Percentiles rank a stretch among this genome's conserved stretches.
Conservation (phyloP, 139 green algal genomes). For the Auxenochlorella pyrenoidosa region DNA sequence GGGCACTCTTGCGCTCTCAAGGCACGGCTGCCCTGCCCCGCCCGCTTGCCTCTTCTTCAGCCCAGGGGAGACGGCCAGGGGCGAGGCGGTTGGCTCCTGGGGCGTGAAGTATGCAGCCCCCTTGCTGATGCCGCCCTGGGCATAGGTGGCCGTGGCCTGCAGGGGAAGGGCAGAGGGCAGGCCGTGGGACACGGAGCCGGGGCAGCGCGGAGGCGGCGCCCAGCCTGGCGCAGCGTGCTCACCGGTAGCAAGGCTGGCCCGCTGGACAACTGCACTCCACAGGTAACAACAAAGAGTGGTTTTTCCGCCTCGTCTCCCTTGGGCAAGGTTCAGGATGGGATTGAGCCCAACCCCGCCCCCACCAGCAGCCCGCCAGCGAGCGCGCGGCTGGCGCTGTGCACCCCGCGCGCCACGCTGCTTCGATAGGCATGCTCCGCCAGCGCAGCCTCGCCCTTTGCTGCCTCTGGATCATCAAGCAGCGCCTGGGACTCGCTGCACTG, state of each 20-base stretch:
- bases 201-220: too few species aligned
- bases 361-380: conserved; percentile 24
- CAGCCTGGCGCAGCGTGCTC: not conserved
- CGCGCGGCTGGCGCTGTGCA: conserved; percentile 12
- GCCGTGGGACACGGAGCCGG: not conserved
- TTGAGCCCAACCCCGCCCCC: too few species aligned
- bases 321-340: too few species aligned
- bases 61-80: not conserved
- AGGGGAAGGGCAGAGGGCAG: not conserved
- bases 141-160: conserved; percentile 24
- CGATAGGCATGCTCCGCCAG: conserved; percentile 8
- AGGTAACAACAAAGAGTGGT: too few species aligned
- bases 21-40: not conserved
- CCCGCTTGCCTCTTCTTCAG: conserved; percentile 9
- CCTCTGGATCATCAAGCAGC: not conserved
- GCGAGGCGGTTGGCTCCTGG: not conserved
- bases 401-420: not conserved
- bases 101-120: not conserved
- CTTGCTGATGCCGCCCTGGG: conserved; percentile 5
- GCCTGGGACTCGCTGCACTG: not conserved
- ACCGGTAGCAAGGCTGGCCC: not conserved
- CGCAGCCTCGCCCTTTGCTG: not conserved
- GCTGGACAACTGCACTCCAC: not conserved
- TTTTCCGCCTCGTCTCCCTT: too few species aligned
- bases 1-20: too few species aligned